Conservation (phyloP, 441 rosid genomes). For the Syzygium syzygioides region DNA sequence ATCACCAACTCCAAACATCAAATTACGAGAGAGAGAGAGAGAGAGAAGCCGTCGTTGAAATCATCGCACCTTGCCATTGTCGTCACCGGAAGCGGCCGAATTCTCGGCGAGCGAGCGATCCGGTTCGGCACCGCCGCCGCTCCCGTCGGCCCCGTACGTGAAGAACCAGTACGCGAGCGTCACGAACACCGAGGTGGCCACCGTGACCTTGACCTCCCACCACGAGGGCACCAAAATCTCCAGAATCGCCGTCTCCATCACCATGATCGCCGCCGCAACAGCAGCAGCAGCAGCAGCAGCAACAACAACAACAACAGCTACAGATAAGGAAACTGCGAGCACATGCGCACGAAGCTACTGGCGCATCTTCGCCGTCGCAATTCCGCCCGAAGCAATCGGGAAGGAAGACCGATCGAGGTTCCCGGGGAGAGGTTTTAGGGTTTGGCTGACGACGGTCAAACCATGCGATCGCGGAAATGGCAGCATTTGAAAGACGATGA, state of each 20-base stretch:
- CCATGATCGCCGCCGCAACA: background rate
- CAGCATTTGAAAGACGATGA: background rate
- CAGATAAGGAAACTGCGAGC: background rate
- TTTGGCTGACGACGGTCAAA: background rate
- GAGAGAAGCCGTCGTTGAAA: background rate
- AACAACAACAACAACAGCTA: background rate
- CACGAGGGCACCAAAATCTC: conserved; percentile 66
- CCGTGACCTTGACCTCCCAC: conserved; percentile 84
- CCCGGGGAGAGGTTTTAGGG: background rate
- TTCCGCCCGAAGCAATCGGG: background rate
- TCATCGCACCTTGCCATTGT: conserved; percentile 59
- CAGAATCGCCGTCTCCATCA: conserved; percentile 34
- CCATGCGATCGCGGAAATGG: background rate
- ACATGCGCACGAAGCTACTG: background rate
- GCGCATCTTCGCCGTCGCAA: background rate
- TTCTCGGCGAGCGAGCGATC: conserved; percentile 35
- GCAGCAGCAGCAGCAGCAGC: background rate
- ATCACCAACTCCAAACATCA: background rate
- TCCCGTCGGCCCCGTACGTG: conserved; percentile 28
- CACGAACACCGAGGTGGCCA: conserved; percentile 58
- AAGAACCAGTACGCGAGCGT: conserved; percentile 60
- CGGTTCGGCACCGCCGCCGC: conserved; percentile 12
- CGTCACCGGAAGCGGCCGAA: conserved; percentile 29
- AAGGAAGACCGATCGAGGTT: background rate
- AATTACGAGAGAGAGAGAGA: background rate